Percentiles rank a stretch among this genome's conserved stretches.
Evolutionary conservation across 1,139 yeast genomes (phyloP).

Genomic region (Geotrichum aggregatum): DNA sequence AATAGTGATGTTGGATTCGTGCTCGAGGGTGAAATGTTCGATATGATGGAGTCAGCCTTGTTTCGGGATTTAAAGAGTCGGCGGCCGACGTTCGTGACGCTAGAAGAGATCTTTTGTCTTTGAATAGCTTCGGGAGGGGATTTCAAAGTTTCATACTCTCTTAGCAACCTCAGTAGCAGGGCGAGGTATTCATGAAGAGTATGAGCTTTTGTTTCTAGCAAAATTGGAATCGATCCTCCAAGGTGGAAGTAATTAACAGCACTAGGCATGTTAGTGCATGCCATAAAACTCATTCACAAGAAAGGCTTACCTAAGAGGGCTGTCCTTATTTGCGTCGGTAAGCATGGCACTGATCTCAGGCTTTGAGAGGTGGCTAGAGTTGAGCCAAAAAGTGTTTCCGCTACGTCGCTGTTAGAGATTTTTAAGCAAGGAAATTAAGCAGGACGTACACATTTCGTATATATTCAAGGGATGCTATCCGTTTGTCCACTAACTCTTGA

Average conservation of each 20-base stretch:
- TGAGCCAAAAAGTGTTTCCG: constrained; percentile 29
- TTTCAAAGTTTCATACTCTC: constrained; percentile 29
- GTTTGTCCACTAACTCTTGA: constrained; percentile 19
- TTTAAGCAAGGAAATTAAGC: background rate
- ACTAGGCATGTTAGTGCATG: constrained; percentile 13
- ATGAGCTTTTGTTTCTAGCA: constrained; percentile 23
- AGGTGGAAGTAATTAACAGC: constrained; percentile 28
- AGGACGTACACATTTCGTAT: constrained; percentile 30
- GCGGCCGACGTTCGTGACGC: constrained; percentile 26
- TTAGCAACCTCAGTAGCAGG: constrained; percentile 25
- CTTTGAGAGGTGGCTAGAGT: constrained; percentile 27
- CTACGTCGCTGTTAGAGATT: constrained; percentile 22
- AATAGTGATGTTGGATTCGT: background rate
- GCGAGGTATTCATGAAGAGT: constrained; percentile 27
- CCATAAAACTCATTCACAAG: background rate
- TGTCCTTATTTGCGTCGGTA: constrained; percentile 21
- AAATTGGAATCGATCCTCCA: constrained; percentile 30
- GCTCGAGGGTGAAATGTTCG: constrained; percentile 2
- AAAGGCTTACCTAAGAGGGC: constrained; percentile 24
- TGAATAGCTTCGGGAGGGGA: constrained; percentile 26
- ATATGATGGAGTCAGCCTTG: constrained; percentile 17
- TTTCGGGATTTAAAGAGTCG: constrained; percentile 29
- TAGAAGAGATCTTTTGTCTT: constrained; percentile 26
- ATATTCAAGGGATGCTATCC: constrained; percentile 25
- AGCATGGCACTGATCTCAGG: constrained; percentile 27